phyloP scores from a whole-genome alignment of 2,329 filamentous ascomycete species.

The Fusarium caatingaense region DNA sequence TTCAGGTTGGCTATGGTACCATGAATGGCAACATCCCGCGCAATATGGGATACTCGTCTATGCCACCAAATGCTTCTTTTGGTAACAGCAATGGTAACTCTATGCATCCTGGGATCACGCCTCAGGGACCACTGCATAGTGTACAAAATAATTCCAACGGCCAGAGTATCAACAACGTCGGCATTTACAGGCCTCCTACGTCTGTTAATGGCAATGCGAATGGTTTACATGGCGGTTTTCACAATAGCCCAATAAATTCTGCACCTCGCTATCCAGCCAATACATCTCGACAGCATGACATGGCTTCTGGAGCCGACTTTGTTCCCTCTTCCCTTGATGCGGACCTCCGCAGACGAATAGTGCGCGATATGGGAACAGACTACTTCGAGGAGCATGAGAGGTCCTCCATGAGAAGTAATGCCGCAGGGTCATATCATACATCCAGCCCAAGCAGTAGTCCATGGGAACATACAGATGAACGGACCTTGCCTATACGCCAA shows the following conservation, averaged over 20 bases:
- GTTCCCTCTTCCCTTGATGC: not conserved
- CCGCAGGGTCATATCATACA: not conserved
- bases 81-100: not conserved
- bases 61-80: not conserved
- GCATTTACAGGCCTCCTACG: not conserved
- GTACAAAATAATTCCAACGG: not conserved
- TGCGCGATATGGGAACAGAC: not conserved
- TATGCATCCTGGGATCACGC: not conserved
- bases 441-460: not conserved
- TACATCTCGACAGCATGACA: not conserved
- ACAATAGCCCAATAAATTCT: not conserved
- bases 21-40: not conserved
- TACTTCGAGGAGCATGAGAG: not conserved
- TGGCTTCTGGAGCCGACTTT: not conserved
- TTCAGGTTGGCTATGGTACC: not conserved
- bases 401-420: not conserved
- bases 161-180: not conserved
- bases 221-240: not conserved
- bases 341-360: not conserved
- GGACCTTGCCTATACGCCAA: too few species aligned
- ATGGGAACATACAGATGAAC: too few species aligned
- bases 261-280: not conserved
- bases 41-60: not conserved
- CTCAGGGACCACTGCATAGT: not conserved
- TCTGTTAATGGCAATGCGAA: not conserved